Base-by-base conservation (phyloP, 2,329 filamentous ascomycete genomes). In the Neofusicoccum sp. region DNA sequence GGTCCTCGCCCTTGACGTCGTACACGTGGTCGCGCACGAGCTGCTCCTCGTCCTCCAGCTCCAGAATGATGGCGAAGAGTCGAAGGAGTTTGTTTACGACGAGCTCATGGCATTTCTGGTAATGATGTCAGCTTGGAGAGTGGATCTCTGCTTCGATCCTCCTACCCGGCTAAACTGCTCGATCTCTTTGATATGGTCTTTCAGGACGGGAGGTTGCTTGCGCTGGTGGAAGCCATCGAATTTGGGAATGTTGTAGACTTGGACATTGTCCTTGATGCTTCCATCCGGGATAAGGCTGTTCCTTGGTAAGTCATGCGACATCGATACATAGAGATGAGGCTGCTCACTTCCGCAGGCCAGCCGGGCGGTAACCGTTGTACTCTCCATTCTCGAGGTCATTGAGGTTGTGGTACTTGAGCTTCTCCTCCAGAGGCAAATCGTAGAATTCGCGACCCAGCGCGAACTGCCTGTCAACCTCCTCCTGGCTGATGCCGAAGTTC, bases 241-340 rank as follows among this genome's bases (percentile, higher is more conserved):
- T 64, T 86, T 86, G 57, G 82, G 81, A 6, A 86, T 80, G 66
- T 86, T 86, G 74, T 82, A 86, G 1, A 86, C 80, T 65, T 86
- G 80, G 31, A 84, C 76, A 62, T 85, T 86, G 65, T 86, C 84
- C 16, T 69, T 76, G 56, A 80, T 62, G 6, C 63, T 73, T 0
- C 79, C 77, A 1, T 75, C 68, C 61, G 16, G 68, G 63, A 45
- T 67, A 63, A 71, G 43, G 24, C 54, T 62, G 41, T 8, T 36
- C 26, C 20, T 3, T 73, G 66, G 70, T 73, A 28, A 41, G 56
- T 24, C 8, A 60, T 58, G 20, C 26, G 30, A 16, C 56, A 20
- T 47, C 14, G 24, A 24, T 12, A 67, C 63, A 41, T 62, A 58
- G 63, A 68, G 64, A 16, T 5, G 20, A 48, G 6, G 40, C 2